phyloP scores from a whole-genome alignment of 768 basidiomycete genomes.

The Megacollybia marginata region DNA sequence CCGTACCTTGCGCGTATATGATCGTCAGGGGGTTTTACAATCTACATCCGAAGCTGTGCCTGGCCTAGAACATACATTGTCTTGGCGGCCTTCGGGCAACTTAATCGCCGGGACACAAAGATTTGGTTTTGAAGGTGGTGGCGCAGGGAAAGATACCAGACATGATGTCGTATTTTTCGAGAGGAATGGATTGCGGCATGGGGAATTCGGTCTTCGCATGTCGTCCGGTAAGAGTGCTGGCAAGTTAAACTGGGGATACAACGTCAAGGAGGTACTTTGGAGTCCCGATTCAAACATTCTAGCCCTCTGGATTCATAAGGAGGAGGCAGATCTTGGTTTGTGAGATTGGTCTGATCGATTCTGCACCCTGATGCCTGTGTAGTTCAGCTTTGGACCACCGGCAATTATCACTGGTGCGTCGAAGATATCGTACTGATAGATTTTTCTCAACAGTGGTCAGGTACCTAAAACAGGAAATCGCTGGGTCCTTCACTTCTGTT shows the following conservation, averaged over 20 bases:
- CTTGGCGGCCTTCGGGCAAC: slow-evolving; percentile 88
- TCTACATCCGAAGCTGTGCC: slow-evolving; percentile 79
- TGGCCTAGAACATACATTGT: slow-evolving; percentile 71
- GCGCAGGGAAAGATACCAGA: slow-evolving; percentile 54
- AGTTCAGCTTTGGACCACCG: slow-evolving; percentile 93
- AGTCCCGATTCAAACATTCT: slow-evolving; percentile 84
- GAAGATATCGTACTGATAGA: too few relatives aligned
- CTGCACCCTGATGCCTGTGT: neutral
- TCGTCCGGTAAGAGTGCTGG: too few relatives aligned
- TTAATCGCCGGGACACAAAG: slow-evolving; percentile 77
- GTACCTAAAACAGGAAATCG: slow-evolving; percentile 91
- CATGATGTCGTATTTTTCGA: slow-evolving; percentile 95
- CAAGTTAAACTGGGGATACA: slow-evolving; percentile 27
- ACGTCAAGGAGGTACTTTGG: slow-evolving; percentile 75
- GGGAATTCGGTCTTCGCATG: slow-evolving; percentile 54
- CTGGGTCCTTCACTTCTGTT: slow-evolving; percentile 61
- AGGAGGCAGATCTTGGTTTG: slow-evolving; percentile 46
- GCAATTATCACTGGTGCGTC: slow-evolving; percentile 88
- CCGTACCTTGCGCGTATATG: slow-evolving; percentile 67
- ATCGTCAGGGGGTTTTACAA: slow-evolving; percentile 65
- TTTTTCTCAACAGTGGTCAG: slow-evolving; percentile 24
- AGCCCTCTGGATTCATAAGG: slow-evolving; percentile 74
- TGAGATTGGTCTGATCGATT: too few relatives aligned
- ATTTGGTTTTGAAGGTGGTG: slow-evolving; percentile 70
- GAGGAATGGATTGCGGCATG: slow-evolving; percentile 87